Evolutionary conservation across 495 filamentous ascomycete species (phyloP).

Genomic region (Neurospora tetrasperma): DNA sequence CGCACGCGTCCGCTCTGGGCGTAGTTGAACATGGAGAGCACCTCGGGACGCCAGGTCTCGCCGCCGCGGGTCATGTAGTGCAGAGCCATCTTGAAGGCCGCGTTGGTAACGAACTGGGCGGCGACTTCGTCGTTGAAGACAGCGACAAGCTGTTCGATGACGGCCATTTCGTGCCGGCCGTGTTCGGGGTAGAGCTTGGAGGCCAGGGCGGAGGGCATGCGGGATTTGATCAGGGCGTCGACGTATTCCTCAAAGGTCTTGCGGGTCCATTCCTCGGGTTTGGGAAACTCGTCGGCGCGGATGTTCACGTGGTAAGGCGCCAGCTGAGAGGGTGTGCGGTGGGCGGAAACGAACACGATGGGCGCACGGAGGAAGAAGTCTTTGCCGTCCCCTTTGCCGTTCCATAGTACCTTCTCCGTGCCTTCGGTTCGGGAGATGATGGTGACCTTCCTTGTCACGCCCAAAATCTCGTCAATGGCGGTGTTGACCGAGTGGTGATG

Average conservation of each 20-base stretch:
- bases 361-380: neutral
- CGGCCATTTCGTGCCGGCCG: conserved; percentile 16
- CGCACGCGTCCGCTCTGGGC: conserved; percentile 12
- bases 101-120: conserved; percentile 13
- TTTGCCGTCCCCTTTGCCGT: neutral
- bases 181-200: conserved; percentile 16
- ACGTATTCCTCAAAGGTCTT: conserved; percentile 27
- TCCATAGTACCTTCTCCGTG: neutral
- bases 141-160: conserved; percentile 17
- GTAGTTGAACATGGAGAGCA: conserved; percentile 15
- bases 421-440: neutral
- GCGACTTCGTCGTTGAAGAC: conserved; percentile 19
- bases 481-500: neutral
- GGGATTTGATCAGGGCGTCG: conserved; percentile 19
- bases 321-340: neutral
- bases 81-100: conserved; percentile 31
- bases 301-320: conserved; percentile 8
- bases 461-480: conserved; percentile 14
- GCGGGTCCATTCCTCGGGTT: conserved; percentile 27
- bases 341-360: neutral
- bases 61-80: conserved; percentile 16
- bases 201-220: conserved; percentile 13
- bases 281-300: conserved; percentile 22
- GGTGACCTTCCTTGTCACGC: conserved; percentile 1
- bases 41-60: conserved; percentile 5